Evolutionary conservation across 1,139 yeast species (phyloP).

Genomic region (Suhomyces taliae): DNA sequence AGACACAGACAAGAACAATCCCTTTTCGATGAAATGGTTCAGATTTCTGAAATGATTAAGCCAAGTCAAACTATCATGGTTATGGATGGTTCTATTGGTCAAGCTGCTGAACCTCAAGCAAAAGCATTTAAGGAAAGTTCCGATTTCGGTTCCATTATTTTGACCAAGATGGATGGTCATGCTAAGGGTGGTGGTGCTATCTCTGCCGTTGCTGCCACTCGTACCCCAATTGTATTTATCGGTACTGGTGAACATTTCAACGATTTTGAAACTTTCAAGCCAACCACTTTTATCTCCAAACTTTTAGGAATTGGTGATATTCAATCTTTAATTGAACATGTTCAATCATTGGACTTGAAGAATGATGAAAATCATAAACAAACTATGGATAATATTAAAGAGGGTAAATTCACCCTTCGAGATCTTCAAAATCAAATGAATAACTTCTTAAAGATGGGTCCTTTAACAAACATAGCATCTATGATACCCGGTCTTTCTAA

Average conservation of each 20-base stretch:
- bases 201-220: constrained; percentile 96
- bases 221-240: constrained; percentile 93
- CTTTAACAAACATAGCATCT: constrained; percentile 85
- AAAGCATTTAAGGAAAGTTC: constrained; percentile 91
- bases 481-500: constrained; percentile 95
- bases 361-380: constrained; percentile 68
- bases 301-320: constrained; percentile 94
- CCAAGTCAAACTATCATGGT: constrained; percentile 98
- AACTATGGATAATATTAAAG: constrained; percentile 88
- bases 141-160: constrained; percentile 90
- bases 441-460: constrained; percentile 95
- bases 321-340: constrained; percentile 92
- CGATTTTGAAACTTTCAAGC: constrained; percentile 89
- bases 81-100: constrained; percentile 96
- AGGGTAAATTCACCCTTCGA: constrained; percentile 88
- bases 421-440: constrained; percentile 96
- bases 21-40: constrained; percentile 91
- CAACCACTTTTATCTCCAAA: constrained; percentile 84
- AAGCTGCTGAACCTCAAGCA: constrained; percentile 95
- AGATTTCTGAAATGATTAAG: constrained; percentile 78
- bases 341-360: constrained; percentile 83
- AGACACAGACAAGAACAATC: constrained; percentile 95
- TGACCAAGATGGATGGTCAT: constrained; percentile 98
- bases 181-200: constrained; percentile 99
- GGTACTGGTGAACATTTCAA: constrained; percentile 98